phyloP scores from a whole-genome alignment of 257 asterid genomes.

The Salvia splendens region DNA sequence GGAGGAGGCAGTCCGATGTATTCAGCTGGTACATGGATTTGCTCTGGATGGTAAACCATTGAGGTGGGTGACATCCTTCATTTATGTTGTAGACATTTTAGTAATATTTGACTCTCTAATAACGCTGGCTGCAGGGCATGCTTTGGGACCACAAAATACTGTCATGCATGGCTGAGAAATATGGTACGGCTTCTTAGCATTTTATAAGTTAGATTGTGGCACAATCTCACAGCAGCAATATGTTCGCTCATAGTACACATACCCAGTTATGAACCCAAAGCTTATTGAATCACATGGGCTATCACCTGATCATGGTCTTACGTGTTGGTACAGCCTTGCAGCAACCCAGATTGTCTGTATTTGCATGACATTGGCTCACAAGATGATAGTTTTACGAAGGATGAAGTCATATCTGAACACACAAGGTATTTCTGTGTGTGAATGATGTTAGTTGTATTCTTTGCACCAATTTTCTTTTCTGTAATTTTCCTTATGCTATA shows the following conservation, averaged over 20 bases:
- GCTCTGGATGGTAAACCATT: constrained; percentile 74
- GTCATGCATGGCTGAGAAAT: constrained; percentile 91
- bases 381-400: constrained; percentile 90
- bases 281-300: constrained; percentile 14
- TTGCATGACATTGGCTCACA: constrained; percentile 87
- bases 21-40: constrained; percentile 91
- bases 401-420: constrained; percentile 83
- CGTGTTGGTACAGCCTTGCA: constrained; percentile 73
- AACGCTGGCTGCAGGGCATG: constrained; percentile 73
- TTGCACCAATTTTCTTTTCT: not conserved
- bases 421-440: constrained; percentile 59
- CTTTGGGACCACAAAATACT: constrained; percentile 88
- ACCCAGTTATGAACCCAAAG: constrained; percentile 8
- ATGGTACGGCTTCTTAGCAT: constrained; percentile 50
- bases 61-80: constrained; percentile 49
- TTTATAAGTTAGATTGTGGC: constrained; percentile 15
- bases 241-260: constrained; percentile 9
- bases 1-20: constrained; percentile 95
- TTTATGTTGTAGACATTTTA: not conserved
- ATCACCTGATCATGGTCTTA: constrained; percentile 22
- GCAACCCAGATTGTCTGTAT: constrained; percentile 85
- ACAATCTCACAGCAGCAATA: constrained; percentile 15
- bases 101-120: constrained; percentile 30
- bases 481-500: not conserved
- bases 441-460: constrained; percentile 6